phyloP scores from a whole-genome alignment of 2,329 filamentous ascomycete genomes.

The Neofusicoccum cordaticola region DNA sequence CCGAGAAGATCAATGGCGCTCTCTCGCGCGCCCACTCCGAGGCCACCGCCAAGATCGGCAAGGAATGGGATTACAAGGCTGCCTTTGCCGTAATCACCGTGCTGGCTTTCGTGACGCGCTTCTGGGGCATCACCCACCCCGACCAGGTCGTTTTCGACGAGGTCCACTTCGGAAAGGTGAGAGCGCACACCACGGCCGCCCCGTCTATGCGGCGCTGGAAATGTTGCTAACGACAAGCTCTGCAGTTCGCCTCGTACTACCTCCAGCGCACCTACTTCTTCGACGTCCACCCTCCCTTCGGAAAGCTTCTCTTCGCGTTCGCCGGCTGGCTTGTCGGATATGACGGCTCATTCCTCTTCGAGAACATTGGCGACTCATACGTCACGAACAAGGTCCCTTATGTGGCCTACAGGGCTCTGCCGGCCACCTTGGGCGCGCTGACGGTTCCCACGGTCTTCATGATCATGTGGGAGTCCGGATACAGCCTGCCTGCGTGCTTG shows the following conservation, averaged over 20 bases:
- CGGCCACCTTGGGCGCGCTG: conserved; percentile 84
- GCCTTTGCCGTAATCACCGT: conserved; percentile 73
- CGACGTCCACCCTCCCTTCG: conserved; percentile 97
- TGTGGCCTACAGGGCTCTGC: conserved; percentile 90
- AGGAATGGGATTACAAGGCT: conserved; percentile 83
- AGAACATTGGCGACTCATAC: conserved; percentile 99
- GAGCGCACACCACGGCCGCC: conserved; percentile 23
- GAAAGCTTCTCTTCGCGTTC: conserved; percentile 94
- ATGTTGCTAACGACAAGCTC: conserved; percentile 7
- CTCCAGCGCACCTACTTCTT: conserved; percentile 98
- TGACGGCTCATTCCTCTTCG: conserved; percentile 95
- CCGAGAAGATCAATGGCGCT: conserved; percentile 27
- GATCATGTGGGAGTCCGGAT: conserved; percentile 99
- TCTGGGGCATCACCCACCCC: conserved; percentile 94
- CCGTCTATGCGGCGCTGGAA: neutral
- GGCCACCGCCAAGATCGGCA: conserved; percentile 39
- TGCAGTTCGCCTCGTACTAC: conserved; percentile 64
- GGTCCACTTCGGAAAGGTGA: conserved; percentile 98
- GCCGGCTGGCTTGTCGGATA: conserved; percentile 98
- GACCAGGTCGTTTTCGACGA: conserved; percentile 98
- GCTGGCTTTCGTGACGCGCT: conserved; percentile 85
- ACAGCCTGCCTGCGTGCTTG: conserved; percentile 88
- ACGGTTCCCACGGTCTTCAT: conserved; percentile 92
- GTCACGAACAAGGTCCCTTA: conserved; percentile 96
- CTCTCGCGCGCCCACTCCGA: conserved; percentile 32